Evolutionary conservation across 1,284 basidiomycete genomes (phyloP).

Genomic region (Mycena citricolor): DNA sequence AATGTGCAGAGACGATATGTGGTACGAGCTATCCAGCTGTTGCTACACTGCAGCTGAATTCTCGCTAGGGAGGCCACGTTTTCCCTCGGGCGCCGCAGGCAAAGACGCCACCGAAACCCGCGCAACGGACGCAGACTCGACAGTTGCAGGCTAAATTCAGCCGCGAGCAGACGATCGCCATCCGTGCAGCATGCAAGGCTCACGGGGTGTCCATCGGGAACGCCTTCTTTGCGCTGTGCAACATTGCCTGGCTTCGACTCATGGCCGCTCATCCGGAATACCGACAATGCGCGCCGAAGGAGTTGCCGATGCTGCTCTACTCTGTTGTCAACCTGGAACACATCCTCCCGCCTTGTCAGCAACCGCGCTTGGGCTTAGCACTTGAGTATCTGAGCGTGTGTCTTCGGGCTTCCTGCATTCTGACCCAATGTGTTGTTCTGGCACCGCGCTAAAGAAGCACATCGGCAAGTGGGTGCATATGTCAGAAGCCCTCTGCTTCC

Average conservation of each 20-base stretch:
- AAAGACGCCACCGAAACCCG: constrained; percentile 1
- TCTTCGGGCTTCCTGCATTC: constrained; percentile 14
- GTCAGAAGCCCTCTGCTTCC: constrained; percentile 14
- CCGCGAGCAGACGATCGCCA: constrained; percentile 7
- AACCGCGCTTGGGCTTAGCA: constrained; percentile 11
- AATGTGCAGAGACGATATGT: constrained; percentile 12
- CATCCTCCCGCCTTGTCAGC: constrained; percentile 5
- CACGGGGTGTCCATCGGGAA: constrained; percentile 7
- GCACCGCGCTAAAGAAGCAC: constrained; percentile 10
- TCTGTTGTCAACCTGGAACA: constrained; percentile 13
- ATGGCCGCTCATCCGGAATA: constrained; percentile 11
- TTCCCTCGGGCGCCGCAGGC: constrained; percentile 9
- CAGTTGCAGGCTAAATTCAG: constrained; percentile 6
- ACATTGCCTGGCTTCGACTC: constrained; percentile 19
- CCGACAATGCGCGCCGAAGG: constrained; percentile 6
- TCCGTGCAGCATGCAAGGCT: constrained; percentile 14
- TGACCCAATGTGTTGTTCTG: constrained; percentile 7
- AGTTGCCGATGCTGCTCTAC: constrained; percentile 19
- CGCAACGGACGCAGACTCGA: not conserved
- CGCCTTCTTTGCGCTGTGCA: constrained; percentile 11
- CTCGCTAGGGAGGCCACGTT: constrained; percentile 11
- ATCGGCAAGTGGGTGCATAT: constrained; percentile 12
- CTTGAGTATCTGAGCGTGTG: constrained; percentile 17
- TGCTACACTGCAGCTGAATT: not conserved
- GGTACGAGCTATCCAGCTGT: not conserved